phyloP scores from a whole-genome alignment of 495 filamentous ascomycete species.

The Neurospora sp. region DNA sequence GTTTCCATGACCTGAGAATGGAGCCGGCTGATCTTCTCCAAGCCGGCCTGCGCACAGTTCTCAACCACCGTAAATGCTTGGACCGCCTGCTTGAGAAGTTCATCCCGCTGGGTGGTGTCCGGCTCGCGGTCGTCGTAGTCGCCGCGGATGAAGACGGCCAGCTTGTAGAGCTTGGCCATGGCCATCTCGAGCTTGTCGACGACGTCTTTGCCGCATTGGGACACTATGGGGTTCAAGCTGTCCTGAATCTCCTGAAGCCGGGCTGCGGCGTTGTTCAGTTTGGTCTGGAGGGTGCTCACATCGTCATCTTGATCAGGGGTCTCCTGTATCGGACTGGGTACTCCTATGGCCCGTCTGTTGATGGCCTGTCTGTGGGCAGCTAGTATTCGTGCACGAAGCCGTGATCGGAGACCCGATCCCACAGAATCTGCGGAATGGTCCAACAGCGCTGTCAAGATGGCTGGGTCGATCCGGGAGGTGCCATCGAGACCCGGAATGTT shows the following conservation, averaged over 20 bases:
- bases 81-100: not conserved
- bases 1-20: not conserved
- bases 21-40: not conserved
- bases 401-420: too few relatives aligned
- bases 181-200: slow-evolving; percentile 2
- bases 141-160: slow-evolving; percentile 3
- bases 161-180: not conserved
- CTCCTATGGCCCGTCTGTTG: not conserved
- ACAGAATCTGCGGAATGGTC: too few relatives aligned
- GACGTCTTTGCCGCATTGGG: not conserved
- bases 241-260: not conserved
- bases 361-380: not conserved
- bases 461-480: not conserved
- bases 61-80: not conserved
- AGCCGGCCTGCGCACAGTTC: not conserved
- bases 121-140: not conserved
- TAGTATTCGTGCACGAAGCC: too few relatives aligned
- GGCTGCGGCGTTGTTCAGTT: not conserved
- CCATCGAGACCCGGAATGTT: too few relatives aligned
- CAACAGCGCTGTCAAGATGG: not conserved
- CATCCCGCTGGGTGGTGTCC: not conserved
- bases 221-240: not conserved
- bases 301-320: not conserved
- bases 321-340: not conserved
- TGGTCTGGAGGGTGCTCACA: not conserved